phyloP scores from a whole-genome alignment of 2,329 filamentous ascomycete genomes.

The Apiospora aurea region DNA sequence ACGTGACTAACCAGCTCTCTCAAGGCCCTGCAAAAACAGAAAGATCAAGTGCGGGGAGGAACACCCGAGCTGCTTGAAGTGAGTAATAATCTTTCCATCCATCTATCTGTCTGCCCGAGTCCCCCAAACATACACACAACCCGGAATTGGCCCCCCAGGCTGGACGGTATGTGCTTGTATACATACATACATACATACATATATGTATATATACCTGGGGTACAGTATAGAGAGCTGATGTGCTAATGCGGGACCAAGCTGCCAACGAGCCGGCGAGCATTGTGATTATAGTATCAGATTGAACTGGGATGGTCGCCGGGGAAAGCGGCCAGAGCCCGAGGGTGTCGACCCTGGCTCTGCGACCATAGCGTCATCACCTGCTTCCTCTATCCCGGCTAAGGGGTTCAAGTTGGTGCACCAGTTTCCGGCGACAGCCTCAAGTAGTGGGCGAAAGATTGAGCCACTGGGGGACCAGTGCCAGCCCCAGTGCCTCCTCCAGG shows the following conservation, averaged over 20 bases:
- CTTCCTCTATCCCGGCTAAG: conserved; percentile 34
- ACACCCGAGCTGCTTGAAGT: conserved; percentile 74
- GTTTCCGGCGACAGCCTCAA: conserved; percentile 37
- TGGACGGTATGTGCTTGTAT: neutral
- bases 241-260: conserved; percentile 48
- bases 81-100: conserved; percentile 31
- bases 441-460: conserved; percentile 40
- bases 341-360: conserved; percentile 39
- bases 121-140: neutral
- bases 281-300: conserved; percentile 85
- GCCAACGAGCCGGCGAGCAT: conserved; percentile 71
- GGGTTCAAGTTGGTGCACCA: conserved; percentile 47
- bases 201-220: too few species aligned
- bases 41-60: conserved; percentile 86
- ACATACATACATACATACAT: too few species aligned
- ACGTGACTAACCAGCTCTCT: conserved; percentile 29
- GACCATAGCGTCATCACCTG: conserved; percentile 26
- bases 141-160: neutral
- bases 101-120: neutral
- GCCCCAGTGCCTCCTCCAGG: neutral
- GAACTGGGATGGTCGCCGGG: conserved; percentile 79
- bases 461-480: conserved; percentile 34
- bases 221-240: neutral
- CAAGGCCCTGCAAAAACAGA: conserved; percentile 78
- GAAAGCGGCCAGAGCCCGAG: conserved; percentile 58